These are phyloP conservation scores for Hypoxylon sp. DNA, from an alignment of 2,329 filamentous ascomycete genomes.

Conservation along the genomic window DNA sequence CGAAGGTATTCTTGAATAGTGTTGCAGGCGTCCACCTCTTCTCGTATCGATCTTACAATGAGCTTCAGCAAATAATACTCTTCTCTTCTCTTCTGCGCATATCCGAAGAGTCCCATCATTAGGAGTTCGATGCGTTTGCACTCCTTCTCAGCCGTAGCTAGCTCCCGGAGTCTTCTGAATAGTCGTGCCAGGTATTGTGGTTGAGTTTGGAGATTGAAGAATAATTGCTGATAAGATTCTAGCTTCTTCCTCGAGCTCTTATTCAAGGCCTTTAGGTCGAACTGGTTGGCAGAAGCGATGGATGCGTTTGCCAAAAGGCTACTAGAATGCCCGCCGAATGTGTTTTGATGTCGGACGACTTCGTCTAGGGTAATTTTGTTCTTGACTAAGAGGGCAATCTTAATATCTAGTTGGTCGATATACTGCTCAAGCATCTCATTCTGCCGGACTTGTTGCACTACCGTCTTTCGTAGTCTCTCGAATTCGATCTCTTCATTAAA, in stretches of 20 bases:
- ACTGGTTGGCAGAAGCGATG: constrained; percentile 90
- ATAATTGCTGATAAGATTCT: constrained; percentile 96
- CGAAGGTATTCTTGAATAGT: constrained; percentile 88
- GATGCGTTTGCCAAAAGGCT: constrained; percentile 89
- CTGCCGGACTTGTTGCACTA: constrained; percentile 96
- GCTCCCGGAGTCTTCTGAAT: constrained; percentile 86
- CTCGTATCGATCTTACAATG: constrained; percentile 83
- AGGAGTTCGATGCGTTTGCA: constrained; percentile 92
- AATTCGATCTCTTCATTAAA: constrained; percentile 99
- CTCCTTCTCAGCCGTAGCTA: constrained; percentile 90
- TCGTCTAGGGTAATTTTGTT: constrained; percentile 99
- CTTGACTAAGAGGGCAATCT: constrained; percentile 97
- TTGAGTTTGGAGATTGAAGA: constrained; percentile 97
- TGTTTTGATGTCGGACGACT: constrained; percentile 95
- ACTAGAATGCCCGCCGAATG: constrained; percentile 91
- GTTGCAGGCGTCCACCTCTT: constrained; percentile 83
- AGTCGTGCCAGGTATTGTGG: constrained; percentile 92
- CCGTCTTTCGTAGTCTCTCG: constrained; percentile 92
- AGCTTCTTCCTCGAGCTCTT: constrained; percentile 96
- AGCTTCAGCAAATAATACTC: constrained; percentile 97
- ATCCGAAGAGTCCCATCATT: constrained; percentile 96
- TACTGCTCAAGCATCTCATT: constrained; percentile 98
- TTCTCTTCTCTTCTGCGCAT: constrained; percentile 95
- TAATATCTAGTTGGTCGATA: constrained; percentile 98
- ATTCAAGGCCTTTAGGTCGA: constrained; percentile 97